Evolutionary conservation across 805 yeast species (phyloP).

Genomic region (Ogataea salicorniae): DNA sequence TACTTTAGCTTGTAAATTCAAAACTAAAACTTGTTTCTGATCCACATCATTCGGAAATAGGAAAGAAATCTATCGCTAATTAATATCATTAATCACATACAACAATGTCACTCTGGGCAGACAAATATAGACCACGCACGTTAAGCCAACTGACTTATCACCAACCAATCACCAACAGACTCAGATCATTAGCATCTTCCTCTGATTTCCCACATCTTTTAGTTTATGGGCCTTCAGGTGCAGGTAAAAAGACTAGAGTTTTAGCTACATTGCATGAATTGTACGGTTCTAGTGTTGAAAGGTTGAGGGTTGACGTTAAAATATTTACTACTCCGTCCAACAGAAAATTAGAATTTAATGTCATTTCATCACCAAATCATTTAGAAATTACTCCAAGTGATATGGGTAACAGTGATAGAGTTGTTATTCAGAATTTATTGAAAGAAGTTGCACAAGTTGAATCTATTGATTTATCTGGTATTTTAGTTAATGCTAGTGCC

Average conservation of each 20-base stretch:
- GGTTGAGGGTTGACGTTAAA: constrained; percentile 84
- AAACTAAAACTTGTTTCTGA: too few relatives aligned
- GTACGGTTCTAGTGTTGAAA: constrained; percentile 79
- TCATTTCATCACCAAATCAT: constrained; percentile 87
- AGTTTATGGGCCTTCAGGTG: constrained; percentile 93
- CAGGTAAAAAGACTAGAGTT: constrained; percentile 94
- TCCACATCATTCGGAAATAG: too few relatives aligned
- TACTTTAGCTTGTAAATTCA: too few relatives aligned
- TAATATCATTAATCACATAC: too few relatives aligned
- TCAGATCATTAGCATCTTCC: constrained; percentile 45
- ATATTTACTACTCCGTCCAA: constrained; percentile 69
- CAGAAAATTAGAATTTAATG: constrained; percentile 83
- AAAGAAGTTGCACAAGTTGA: constrained; percentile 95
- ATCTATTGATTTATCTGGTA: constrained; percentile 74
- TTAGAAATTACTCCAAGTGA: constrained; percentile 95
- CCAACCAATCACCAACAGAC: constrained; percentile 52
- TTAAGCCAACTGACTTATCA: constrained; percentile 66
- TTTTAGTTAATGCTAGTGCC: constrained; percentile 17
- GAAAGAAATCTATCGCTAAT: too few relatives aligned
- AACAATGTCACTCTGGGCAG: constrained; percentile 92
- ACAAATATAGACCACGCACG: constrained; percentile 77
- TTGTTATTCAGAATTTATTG: constrained; percentile 88
- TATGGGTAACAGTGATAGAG: constrained; percentile 92
- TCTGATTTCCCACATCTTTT: constrained; percentile 92
- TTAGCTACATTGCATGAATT: constrained; percentile 72